Evolutionary conservation across 2,329 filamentous ascomycete genomes (phyloP).

Genomic region (Penicillium brevicompactum): DNA sequence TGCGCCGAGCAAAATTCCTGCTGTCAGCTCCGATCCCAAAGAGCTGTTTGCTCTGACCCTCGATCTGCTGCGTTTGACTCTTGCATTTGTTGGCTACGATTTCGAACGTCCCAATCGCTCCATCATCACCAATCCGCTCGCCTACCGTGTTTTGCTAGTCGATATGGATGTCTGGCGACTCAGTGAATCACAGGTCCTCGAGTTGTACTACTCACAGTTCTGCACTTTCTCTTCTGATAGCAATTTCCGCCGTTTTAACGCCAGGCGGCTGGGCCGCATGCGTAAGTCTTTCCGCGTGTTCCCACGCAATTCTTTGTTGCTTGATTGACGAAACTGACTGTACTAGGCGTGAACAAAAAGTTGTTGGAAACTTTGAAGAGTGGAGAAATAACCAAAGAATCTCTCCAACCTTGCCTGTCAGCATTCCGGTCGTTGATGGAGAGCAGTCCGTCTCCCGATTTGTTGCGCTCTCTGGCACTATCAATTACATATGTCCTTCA

Average conservation of each 20-base stretch:
- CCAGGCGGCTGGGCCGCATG: constrained; percentile 83
- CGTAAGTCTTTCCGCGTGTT: constrained; percentile 57
- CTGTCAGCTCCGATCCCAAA: constrained; percentile 38
- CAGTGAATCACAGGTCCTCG: constrained; percentile 74
- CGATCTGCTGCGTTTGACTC: constrained; percentile 72
- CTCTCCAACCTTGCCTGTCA: constrained; percentile 73
- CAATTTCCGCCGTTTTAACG: constrained; percentile 90
- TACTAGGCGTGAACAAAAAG: constrained; percentile 79
- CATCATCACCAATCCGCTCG: constrained; percentile 92
- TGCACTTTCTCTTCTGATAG: constrained; percentile 84
- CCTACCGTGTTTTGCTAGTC: constrained; percentile 87
- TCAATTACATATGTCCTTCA: constrained; percentile 94
- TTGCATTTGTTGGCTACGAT: constrained; percentile 88
- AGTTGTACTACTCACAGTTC: constrained; percentile 92
- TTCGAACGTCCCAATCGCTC: constrained; percentile 78
- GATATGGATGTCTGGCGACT: constrained; percentile 92
- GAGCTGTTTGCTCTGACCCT: constrained; percentile 56
- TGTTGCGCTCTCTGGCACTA: constrained; percentile 81
- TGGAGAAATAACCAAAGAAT: constrained; percentile 72
- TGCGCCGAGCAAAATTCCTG: constrained; percentile 47
- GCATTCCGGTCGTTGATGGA: constrained; percentile 79
- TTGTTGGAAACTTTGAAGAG: constrained; percentile 88
- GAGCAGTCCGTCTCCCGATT: constrained; percentile 79
- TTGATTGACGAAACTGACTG: constrained; percentile 19
- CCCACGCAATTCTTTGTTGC: not conserved